Evolutionary conservation across 1,284 basidiomycete species (phyloP), one percentile per base, ranked within the genome.

Genomic region (Sphaerobolus stellatus): DNA sequence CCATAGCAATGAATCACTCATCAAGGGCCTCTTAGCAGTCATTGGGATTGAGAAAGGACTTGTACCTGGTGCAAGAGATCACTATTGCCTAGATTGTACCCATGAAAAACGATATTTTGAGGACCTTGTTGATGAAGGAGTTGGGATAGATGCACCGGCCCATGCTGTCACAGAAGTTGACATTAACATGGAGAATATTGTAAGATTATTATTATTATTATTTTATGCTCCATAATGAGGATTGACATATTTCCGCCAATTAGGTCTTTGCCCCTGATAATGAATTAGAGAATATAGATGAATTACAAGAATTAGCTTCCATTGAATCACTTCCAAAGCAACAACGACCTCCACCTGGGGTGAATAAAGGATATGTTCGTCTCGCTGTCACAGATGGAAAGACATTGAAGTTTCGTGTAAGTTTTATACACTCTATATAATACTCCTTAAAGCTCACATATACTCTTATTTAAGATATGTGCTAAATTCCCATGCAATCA

Each of bases 381-480:
- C 33, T 62, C 28, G 61, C 61, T 5, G 63, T 64, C 1, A 62
- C 62, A 59, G 63, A 64, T 60, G 63, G 63, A 14, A 64, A 64
- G 41, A 59, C 33, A 2, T 57, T 59, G 13, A 44, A 49, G 18
- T 62, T 64, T 50, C 44, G 48, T 18, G 63, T 64, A 52, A 41
- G 61, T 49, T 14, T 30, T 30, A 34, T 8, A 45, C 43, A 2
- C 6, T 9, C 29, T 11, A 25, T 7, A 52, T 7, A 29, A n/a
- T 5, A 27, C 20, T 22, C 18, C 16, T 44, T 14, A 43, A 16
- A 13, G 14, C 48, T 5, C 3, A 9, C 34, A 16, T 20, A 11
- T 9, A 48, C 46, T 16, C n/a, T 8, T 9, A 7, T 13, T 9
- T 30, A 5, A 62, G 62, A 62, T 58, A 27, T 64, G 62, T 54